phyloP scores from a whole-genome alignment of 75 land plant genomes.

The Chamaecyparis obtusa region DNA sequence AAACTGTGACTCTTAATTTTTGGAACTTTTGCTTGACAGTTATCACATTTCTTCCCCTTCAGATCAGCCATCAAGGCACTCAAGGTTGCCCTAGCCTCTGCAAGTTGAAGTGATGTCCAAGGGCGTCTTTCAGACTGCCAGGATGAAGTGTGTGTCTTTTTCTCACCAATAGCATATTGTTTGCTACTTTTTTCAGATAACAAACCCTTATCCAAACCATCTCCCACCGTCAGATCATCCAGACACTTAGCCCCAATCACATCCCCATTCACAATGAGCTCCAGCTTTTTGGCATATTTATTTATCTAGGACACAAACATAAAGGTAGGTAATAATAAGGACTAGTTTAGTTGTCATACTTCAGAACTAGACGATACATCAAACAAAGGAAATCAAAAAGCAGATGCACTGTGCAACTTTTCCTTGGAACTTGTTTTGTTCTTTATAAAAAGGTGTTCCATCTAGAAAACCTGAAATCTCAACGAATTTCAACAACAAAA shows the following conservation, averaged over 20 bases:
- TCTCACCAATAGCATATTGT: not conserved
- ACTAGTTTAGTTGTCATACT: not conserved
- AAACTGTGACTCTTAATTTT: conserved; percentile 51
- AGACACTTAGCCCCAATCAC: conserved; percentile 35
- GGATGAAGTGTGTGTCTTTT: not conserved
- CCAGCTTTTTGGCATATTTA: conserved; percentile 32
- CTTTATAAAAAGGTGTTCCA: not conserved
- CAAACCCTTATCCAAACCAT: conserved; percentile 5
- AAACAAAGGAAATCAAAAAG: not conserved
- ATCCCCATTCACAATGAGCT: conserved; percentile 48
- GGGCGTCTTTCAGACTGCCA: conserved; percentile 1
- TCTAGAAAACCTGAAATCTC: not conserved
- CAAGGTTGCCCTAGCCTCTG: conserved; percentile 49
- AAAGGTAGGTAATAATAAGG: not conserved
- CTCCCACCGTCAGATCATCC: not conserved
- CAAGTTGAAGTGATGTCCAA: conserved; percentile 64
- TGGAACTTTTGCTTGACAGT: conserved; percentile 55
- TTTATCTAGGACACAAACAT: conserved; percentile 36
- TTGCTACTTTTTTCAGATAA: not conserved
- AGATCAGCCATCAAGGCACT: conserved; percentile 32
- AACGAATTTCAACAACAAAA: not conserved
- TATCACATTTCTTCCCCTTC: conserved; percentile 46
- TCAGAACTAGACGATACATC: not conserved
- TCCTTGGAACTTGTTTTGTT: conserved; percentile 3
- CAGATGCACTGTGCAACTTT: not conserved